Percentiles rank a stretch among this genome's conserved stretches.
Evolutionary conservation across 257 asterid species (phyloP).

Genomic region (Penstemon davidsonii): DNA sequence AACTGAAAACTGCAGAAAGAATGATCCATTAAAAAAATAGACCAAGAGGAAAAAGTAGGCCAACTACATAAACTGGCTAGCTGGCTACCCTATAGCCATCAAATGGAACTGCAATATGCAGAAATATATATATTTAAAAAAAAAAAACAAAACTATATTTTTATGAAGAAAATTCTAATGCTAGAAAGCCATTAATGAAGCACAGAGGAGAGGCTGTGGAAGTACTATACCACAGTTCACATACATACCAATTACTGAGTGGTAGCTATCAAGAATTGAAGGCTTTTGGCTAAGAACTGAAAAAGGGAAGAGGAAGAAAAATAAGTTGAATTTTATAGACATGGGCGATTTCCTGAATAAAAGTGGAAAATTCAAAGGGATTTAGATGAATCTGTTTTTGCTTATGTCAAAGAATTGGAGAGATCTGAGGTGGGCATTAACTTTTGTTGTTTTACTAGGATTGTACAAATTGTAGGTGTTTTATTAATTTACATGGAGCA

Average conservation of each 20-base stretch:
- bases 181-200: conserved; percentile 28
- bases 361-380: conserved; percentile 1
- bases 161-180: conserved; percentile 22
- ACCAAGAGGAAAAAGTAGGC: background rate
- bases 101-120: background rate
- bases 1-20: background rate
- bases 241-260: conserved; percentile 25
- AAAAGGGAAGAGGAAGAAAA: conserved; percentile 16
- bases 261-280: conserved; percentile 35
- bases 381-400: conserved; percentile 39
- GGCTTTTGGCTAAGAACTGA: conserved; percentile 20
- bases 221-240: conserved; percentile 7
- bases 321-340: conserved; percentile 25
- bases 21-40: no score
- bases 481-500: conserved; percentile 28
- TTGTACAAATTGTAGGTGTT: conserved; percentile 33
- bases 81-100: background rate
- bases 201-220: conserved; percentile 25
- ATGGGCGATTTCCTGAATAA: conserved; percentile 18
- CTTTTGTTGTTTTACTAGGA: conserved; percentile 23
- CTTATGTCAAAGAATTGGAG: conserved; percentile 58
- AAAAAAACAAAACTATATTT: background rate
- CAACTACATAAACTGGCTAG: background rate
- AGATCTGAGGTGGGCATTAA: conserved; percentile 53
- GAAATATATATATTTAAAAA: background rate